A percentile compares a stretch with the other conserved stretches of the same genome.
Evolutionary conservation across 2,329 filamentous ascomycete genomes (phyloP).

Genomic region (Nemania sp.): DNA sequence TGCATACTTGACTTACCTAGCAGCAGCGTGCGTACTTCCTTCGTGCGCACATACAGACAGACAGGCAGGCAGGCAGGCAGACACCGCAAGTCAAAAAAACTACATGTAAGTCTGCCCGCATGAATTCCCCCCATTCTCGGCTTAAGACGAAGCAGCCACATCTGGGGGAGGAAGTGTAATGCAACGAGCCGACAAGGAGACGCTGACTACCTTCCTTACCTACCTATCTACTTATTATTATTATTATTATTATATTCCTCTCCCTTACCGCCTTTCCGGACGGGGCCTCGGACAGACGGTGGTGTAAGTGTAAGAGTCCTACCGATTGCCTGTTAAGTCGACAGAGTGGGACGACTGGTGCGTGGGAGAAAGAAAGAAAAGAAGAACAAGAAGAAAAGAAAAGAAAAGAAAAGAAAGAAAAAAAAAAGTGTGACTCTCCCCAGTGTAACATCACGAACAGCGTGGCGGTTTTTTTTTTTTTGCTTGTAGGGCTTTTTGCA

Average conservation of each 20-base stretch:
- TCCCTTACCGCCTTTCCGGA: slow-evolving; percentile 34
- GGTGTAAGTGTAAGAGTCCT: slow-evolving; percentile 25
- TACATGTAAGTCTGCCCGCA: slow-evolving; percentile 23
- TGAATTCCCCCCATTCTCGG: slow-evolving; percentile 29
- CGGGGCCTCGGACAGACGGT: slow-evolving; percentile 9
- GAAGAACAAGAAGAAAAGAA: no score
- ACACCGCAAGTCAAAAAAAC: slow-evolving; percentile 6
- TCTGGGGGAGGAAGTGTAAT: slow-evolving; percentile 25
- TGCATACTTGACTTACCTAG: no score
- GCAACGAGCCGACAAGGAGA: slow-evolving; percentile 20
- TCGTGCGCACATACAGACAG: no score
- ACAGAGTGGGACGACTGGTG: slow-evolving; percentile 15
- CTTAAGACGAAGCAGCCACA: slow-evolving; percentile 32
- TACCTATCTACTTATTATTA: no score
- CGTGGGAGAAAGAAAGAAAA: no score
- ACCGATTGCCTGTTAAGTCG: slow-evolving; percentile 15
- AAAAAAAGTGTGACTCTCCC: no score
- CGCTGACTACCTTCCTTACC: slow-evolving; percentile 30
- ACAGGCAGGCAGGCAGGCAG: no score
- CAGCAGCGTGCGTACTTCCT: no score
- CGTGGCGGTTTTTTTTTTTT: slow-evolving; percentile 30
- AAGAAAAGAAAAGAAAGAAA: no score
- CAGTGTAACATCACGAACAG: slow-evolving; percentile 22
- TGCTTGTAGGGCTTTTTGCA: no score
- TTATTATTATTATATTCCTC: no score